Base-by-base conservation (phyloP, 1,284 basidiomycete genomes). In the Volvariella volvacea region DNA sequence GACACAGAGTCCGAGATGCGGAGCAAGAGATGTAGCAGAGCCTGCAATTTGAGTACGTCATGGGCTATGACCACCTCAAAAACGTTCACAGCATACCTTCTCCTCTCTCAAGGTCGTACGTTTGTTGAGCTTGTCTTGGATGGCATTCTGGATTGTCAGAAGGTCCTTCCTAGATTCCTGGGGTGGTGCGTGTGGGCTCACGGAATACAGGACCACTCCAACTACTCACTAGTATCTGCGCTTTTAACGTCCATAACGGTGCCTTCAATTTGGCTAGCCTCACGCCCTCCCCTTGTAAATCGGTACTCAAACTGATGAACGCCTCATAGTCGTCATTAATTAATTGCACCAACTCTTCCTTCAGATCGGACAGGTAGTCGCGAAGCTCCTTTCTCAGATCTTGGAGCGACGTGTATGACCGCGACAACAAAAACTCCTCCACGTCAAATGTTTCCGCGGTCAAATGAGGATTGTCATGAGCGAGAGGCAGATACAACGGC, bases 291-390 rank as follows among this genome's bases (percentile, higher is more conserved):
- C 87, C 90, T 48, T 82, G 74, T 51, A 96, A 61, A 53, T 93
- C 90, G 1, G 88, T 93, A 51, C 93, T 94, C 19, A 99, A 73
- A 53, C 88, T 92, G 52, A 99, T 96, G 62, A 98, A 98, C 37
- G 93, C 93, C 62, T 93, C 92, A 63, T 98, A 98, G 65, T 98
- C 94, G 57, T 93, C 87, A 62, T 99, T 97, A 63, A 99, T 97
- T 58, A 98, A 80, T 57, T 83, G 83, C 22, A 97, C 91, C 22
- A 99, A 77, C 60, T 96, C 92, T 59, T 93, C 88, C 58, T 94
- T 92, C 53, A 99, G 67, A 12, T 76, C 72, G 0, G 79, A 78
- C 47, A 92, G 73, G 63, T 97, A 97, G 46, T 87, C 83, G 22
- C 92, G 78, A 12, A 99, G 73, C 59, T 99, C 93, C 14, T 78